Evolutionary conservation across 2,329 filamentous ascomycete species (phyloP), one percentile per base, ranked within the genome.

Genomic region (Hymenoscyphus scutula): DNA sequence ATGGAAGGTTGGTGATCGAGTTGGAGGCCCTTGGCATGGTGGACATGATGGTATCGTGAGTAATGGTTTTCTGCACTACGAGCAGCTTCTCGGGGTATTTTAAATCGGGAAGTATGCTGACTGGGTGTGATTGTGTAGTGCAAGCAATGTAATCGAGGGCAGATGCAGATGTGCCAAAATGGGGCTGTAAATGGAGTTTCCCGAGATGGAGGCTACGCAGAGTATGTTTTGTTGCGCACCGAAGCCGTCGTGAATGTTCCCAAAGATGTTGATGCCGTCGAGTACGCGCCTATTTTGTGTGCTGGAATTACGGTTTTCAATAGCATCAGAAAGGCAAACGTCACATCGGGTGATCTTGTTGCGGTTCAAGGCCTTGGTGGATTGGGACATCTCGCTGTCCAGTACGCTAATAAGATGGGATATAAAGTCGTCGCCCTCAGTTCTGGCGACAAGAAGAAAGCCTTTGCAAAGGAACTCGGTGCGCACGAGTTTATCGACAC

Each of bases 351-450:
- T 10, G 78, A 75, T n/a, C 65, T 81, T 0, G 81, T 86, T 0
- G 84, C 83, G 25, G 72, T 87, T 25, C 86, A 93, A 65, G 91
- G 89, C 15, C 79, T 94, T 2, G 87, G 92, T 58, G 91, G 90
- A 1, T 80, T 93, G 0, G 90, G 90, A 1, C 90, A 94, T 74
- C 74, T 94, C 32, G 90, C 89, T 0, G 86, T 93, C 32, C 89
- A 92, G 73, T 93, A 88, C 73, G 89, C 89, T 4, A 79, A 79
- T 57, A 86, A 87, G 75, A 91, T 92, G 89, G 90, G 90, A 4
- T 92, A 89, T 75, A 82, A 84, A 62, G 85, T 90, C 5, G 85
- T 85, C 1, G 90, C 88, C 0, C 80, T 93, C 58, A 89, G 85
- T 10, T 83, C 84, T 0, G 85, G 86, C 8, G 82, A 85, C 64